Conservation (phyloP, 208 protist genomes). For the Acanthamoeba rhysodes region DNA sequence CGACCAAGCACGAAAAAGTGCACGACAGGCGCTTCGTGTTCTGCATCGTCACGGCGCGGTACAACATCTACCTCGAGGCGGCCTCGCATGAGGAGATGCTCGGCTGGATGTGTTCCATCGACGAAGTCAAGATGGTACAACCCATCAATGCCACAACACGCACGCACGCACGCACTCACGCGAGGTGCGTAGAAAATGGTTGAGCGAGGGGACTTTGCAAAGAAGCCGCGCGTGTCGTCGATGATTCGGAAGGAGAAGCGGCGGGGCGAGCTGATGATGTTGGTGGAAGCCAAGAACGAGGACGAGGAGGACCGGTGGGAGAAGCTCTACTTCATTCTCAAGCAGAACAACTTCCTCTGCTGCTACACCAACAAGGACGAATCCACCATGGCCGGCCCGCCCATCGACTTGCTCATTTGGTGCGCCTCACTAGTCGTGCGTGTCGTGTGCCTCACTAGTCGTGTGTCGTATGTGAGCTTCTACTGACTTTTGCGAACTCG, state of each 20-base stretch:
- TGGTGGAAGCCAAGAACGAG: slow-evolving; percentile 19
- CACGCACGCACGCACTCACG: too few species aligned
- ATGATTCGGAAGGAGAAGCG: slow-evolving; percentile 60
- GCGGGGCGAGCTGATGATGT: slow-evolving; percentile 12
- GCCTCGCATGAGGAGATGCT: slow-evolving; percentile 35
- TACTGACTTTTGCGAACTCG: too few species aligned
- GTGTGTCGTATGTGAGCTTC: neutral
- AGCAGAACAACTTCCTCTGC: slow-evolving; percentile 61
- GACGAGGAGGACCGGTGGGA: slow-evolving; percentile 42
- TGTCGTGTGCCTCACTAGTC: neutral
- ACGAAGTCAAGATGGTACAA: slow-evolving; percentile 46
- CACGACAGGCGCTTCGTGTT: slow-evolving; percentile 45
- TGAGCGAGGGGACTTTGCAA: neutral
- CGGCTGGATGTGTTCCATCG: slow-evolving; percentile 62
- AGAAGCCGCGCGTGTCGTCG: slow-evolving; percentile 38
- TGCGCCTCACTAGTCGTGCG: neutral
- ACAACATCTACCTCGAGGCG: slow-evolving; percentile 49
- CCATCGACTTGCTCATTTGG: slow-evolving; percentile 39
- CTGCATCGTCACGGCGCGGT: slow-evolving; percentile 52
- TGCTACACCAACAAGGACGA: slow-evolving; percentile 46
- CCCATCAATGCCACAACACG: neutral
- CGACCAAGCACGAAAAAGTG: slow-evolving; percentile 51
- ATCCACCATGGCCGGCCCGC: neutral
- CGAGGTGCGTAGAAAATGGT: neutral
- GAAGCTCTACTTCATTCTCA: slow-evolving; percentile 35